These are phyloP conservation scores for Pisolithus albus DNA, from an alignment of 768 basidiomycete genomes.

Conservation along the genomic window DNA sequence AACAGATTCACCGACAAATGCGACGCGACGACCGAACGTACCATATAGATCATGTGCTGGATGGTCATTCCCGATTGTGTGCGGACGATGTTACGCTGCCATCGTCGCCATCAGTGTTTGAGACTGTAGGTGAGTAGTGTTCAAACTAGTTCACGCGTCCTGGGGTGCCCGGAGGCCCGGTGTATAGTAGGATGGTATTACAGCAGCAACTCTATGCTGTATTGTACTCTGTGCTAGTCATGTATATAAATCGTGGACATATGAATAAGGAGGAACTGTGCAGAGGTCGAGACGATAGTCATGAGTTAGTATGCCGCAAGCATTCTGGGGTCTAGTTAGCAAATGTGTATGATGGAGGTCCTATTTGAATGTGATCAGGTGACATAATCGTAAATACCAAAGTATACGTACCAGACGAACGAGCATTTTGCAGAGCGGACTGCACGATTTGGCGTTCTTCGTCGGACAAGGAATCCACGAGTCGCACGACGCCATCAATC, in stretches of 20 bases:
- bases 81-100: slow-evolving; percentile 57
- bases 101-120: slow-evolving; percentile 27
- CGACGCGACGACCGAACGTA: slow-evolving; percentile 25
- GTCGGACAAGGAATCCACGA: slow-evolving; percentile 65
- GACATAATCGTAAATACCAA: background rate
- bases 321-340: slow-evolving; percentile 10
- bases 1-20: background rate
- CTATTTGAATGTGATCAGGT: slow-evolving; percentile 18
- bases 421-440: slow-evolving; percentile 52
- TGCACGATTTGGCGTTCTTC: slow-evolving; percentile 66
- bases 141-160: too few relatives aligned
- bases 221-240: background rate
- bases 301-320: background rate
- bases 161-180: too few relatives aligned
- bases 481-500: slow-evolving; percentile 62
- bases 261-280: background rate
- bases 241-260: background rate
- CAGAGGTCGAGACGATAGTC: background rate
- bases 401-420: slow-evolving; percentile 47
- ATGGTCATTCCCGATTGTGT: slow-evolving; percentile 86
- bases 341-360: slow-evolving; percentile 36
- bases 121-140: slow-evolving; percentile 33
- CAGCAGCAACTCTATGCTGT: background rate
- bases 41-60: slow-evolving; percentile 84
- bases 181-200: background rate